A percentile compares a stretch with the other conserved stretches of the same genome.
Evolutionary conservation across 176 grass and related monocot genomes (phyloP).

Genomic region (Rhipidocladum racemiflorum): DNA sequence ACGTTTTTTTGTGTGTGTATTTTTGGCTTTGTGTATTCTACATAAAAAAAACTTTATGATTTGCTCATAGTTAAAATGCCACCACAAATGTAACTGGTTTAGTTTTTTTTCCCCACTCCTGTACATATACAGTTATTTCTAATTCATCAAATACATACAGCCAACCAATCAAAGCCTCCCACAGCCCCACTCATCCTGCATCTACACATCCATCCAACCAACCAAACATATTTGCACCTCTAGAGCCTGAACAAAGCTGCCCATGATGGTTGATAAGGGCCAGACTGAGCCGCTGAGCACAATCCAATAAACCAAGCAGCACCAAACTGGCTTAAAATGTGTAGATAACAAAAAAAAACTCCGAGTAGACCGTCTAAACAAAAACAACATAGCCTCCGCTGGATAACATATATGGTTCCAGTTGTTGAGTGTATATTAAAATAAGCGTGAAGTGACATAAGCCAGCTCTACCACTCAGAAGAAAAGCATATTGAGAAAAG

Average conservation of each 20-base stretch:
- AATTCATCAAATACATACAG: background rate
- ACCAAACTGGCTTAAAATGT: background rate
- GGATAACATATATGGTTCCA: background rate
- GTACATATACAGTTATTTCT: background rate
- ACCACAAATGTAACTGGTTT: background rate
- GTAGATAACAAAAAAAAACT: background rate
- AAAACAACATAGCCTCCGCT: background rate
- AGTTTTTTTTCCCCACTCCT: background rate
- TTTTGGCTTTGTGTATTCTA: background rate
- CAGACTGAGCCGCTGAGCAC: background rate
- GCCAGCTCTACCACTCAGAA: constrained; percentile 11
- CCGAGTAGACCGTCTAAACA: background rate
- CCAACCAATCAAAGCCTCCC: background rate
- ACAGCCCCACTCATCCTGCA: background rate
- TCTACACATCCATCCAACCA: background rate
- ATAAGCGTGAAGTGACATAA: constrained; percentile 1
- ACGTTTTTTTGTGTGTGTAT: background rate
- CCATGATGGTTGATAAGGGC: background rate
- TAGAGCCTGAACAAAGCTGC: background rate
- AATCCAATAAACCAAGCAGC: background rate
- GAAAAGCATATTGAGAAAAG: background rate
- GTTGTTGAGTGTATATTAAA: background rate
- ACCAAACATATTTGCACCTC: background rate
- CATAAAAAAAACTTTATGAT: background rate
- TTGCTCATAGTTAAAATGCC: background rate